These are phyloP conservation scores for Lepidium aucheri DNA, from an alignment of 345 rosid species.

Conservation along the genomic window DNA sequence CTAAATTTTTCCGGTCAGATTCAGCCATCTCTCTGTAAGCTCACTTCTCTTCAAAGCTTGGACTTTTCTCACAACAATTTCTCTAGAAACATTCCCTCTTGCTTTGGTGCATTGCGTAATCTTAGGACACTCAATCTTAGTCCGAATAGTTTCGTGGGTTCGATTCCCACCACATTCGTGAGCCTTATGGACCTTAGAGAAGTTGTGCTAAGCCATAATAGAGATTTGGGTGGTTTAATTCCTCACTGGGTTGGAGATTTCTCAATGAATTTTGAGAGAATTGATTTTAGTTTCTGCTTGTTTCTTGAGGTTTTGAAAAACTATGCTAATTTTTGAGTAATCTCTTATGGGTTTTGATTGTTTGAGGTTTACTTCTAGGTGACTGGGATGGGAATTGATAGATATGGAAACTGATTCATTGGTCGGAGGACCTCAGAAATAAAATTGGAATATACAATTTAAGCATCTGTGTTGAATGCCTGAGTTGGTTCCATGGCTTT, in stretches of 20 bases:
- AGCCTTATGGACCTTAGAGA: constrained; percentile 48
- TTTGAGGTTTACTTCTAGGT: background rate
- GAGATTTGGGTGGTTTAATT: constrained; percentile 46
- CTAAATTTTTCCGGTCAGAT: constrained; percentile 56
- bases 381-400: background rate
- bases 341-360: too few species aligned
- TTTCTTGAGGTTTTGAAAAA: too few species aligned
- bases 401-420: background rate
- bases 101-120: constrained; percentile 45
- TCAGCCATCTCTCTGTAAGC: constrained; percentile 5
- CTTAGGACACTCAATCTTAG: constrained; percentile 69
- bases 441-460: background rate
- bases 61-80: constrained; percentile 3
- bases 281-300: constrained; percentile 65
- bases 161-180: constrained; percentile 40
- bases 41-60: too few species aligned
- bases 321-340: too few species aligned
- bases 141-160: constrained; percentile 46
- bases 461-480: background rate
- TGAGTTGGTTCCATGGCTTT: background rate
- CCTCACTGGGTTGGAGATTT: constrained; percentile 68
- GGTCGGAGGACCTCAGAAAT: background rate
- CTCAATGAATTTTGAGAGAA: constrained; percentile 40
- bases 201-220: constrained; percentile 49
- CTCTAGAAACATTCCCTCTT: constrained; percentile 52